Conservation (phyloP, 1,284 basidiomycete genomes). For the Papiliotrema terrestris region DNA sequence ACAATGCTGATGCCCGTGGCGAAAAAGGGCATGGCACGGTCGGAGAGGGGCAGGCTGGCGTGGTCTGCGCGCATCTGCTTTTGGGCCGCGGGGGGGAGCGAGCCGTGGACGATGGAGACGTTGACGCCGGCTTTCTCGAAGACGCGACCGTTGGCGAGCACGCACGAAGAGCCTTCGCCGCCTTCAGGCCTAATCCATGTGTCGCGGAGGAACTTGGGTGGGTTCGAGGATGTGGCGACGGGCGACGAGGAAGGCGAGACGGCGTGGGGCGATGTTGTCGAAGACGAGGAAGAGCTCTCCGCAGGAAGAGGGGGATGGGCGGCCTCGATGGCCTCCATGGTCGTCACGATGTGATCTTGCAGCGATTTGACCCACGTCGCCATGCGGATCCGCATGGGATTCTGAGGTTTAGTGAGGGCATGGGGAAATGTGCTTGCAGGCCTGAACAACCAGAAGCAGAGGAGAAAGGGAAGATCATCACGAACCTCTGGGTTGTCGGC, state of each 20-base stretch:
- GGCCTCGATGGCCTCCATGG: conserved; percentile 77
- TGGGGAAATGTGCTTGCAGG: neutral
- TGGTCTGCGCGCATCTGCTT: conserved; percentile 94
- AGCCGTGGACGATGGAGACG: conserved; percentile 87
- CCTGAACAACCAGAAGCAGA: neutral
- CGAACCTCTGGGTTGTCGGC: conserved; percentile 46
- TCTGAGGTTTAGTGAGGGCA: conserved; percentile 17
- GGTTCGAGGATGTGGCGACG: conserved; percentile 16
- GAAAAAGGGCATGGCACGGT: conserved; percentile 78
- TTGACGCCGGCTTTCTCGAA: conserved; percentile 98
- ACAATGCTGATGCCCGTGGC: conserved; percentile 89
- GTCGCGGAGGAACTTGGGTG: conserved; percentile 73
- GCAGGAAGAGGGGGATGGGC: conserved; percentile 9
- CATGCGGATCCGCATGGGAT: conserved; percentile 73
- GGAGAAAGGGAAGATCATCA: neutral
- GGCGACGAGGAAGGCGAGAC: neutral
- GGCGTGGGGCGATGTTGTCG: neutral
- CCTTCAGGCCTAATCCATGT: conserved; percentile 75
- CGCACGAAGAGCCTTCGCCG: conserved; percentile 82
- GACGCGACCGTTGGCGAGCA: conserved; percentile 68
- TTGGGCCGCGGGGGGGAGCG: conserved; percentile 81
- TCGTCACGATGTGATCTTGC: conserved; percentile 76
- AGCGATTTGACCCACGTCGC: conserved; percentile 73
- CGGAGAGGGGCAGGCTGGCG: conserved; percentile 59
- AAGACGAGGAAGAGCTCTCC: neutral